Conservation (phyloP, 2,329 filamentous ascomycete genomes). For the Aspergillus japonicus region DNA sequence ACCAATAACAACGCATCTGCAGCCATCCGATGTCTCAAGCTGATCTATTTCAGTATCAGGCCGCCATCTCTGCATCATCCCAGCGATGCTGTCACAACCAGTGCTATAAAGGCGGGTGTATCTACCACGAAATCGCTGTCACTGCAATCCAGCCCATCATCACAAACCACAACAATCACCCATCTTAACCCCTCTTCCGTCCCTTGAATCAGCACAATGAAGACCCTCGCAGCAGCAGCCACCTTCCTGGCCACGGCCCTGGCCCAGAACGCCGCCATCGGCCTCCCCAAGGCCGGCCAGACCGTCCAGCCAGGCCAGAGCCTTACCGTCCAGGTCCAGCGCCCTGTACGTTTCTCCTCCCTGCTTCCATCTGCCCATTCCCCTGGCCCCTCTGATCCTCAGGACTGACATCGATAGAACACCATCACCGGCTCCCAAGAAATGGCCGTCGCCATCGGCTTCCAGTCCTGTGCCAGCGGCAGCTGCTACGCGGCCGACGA, state of each 20-base stretch:
- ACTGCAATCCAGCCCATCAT: neutral
- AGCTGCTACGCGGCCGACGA: conserved; percentile 22
- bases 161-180: neutral
- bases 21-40: neutral
- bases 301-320: conserved; percentile 22
- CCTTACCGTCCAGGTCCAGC: conserved; percentile 30
- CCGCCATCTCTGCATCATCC: neutral
- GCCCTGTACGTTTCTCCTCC: conserved; percentile 23
- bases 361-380: too few species aligned
- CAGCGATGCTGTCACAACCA: neutral
- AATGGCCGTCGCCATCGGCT: conserved; percentile 31
- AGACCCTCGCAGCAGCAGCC: conserved; percentile 18
- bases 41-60: neutral
- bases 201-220: conserved; percentile 20
- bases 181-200: neutral
- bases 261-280: conserved; percentile 28
- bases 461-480: conserved; percentile 24
- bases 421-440: conserved; percentile 27
- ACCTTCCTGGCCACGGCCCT: conserved; percentile 24
- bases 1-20: neutral
- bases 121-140: neutral
- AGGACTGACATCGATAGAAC: conserved; percentile 18
- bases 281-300: conserved; percentile 22
- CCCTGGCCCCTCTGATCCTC: neutral
- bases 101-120: too few species aligned